Base-by-base conservation (phyloP, 371 early-diverging fungal species). In the Mortierella polycephala region DNA sequence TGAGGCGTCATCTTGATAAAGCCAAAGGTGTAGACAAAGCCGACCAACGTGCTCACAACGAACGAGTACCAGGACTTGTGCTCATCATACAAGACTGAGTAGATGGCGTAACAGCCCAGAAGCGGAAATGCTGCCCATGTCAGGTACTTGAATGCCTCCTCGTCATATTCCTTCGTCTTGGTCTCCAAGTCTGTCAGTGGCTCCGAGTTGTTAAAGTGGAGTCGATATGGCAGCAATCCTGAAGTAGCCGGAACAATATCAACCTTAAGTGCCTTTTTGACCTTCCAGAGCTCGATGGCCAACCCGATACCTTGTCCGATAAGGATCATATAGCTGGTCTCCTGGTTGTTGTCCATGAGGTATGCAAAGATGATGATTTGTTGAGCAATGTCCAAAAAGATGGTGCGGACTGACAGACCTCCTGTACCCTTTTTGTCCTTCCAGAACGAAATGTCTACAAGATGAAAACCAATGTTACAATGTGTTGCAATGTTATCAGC, bases 41-140 rank as follows among this genome's bases (percentile, higher is more conserved):
- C 96, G 20, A 96, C 98, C 62, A 94, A 75, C 0, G 96, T 96
- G 60, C 90, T 85, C 47, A 96, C 81, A n/a, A 96, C 82, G 79
- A 89, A 96, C 12, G 95, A 95, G 81, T 96, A 96, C 97, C 96
- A 96, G 46, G 92, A 87, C 89, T 95, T 96, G 84, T 96, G 95
- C 62, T 92, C 88, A 67, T 96, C 88, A 76, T 95, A 95, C 41
- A 91, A 49, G 54, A 96, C 62, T 2, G 94, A 94, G 74, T 96
- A 96, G 57, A 96, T 70, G 0, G 95, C 91, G 81, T 98, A 98
- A 30, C 91, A 90, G 50, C 83, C 82, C 64, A 98, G 75, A 30
- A 94, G 82, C 13, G 98, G 98, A 82, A 91, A 92, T 1, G 95
- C 87, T 0, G 89, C 84, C 85, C 90, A 94, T 7, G 89, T 84